Evolutionary conservation across 2,329 filamentous ascomycete genomes (phyloP), one percentile per base, ranked within the genome.

Genomic region (Colletotrichum higginsianum): DNA sequence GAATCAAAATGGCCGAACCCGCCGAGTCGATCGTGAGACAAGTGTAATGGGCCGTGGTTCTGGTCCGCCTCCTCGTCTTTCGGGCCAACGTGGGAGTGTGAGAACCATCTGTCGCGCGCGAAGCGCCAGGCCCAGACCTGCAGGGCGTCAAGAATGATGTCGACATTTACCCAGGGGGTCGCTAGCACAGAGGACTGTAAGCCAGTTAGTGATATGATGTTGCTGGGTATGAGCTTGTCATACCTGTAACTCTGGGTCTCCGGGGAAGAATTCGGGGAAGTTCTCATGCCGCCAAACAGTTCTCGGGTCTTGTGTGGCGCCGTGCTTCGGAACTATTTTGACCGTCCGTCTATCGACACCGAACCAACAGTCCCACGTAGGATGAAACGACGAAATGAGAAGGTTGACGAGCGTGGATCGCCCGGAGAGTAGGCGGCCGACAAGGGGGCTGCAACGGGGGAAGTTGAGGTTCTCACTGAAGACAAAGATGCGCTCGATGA

Each of bases 401-500:
- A 83, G 73, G 5, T 81, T 80, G 15, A 84, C 65, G 18, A 83
- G 77, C 1, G 83, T 84, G 8, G 76, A 78, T 13, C 78, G 78
- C 0, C 76, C 75, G 8, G 87, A 89, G 16, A 90, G 82, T 55
- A 84, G 81, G 35, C 78, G 76, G 30, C 86, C 86, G 40, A 90
- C 79, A 42, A 82, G 77, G 13, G 77, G 83, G 62, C 82, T 86
- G 60, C 83, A 80, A 6, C 79, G 82, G 0, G 87, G 82, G 0
- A 90, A 80, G 61, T 84, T 81, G 57, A 86, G 72, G 73, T 88
- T 89, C 72, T 79, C 76, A 60, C 87, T 88, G 63, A 85, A 78
- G 73, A 87, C 78, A 66, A 89, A 84, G 58, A 90, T 88, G 42
- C 73, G 80, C 75, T 89, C 86, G 15, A 90, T 82, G 30, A 90